Conservation (phyloP, 805 yeast genomes). For the Saccharomycopsis sp. region DNA sequence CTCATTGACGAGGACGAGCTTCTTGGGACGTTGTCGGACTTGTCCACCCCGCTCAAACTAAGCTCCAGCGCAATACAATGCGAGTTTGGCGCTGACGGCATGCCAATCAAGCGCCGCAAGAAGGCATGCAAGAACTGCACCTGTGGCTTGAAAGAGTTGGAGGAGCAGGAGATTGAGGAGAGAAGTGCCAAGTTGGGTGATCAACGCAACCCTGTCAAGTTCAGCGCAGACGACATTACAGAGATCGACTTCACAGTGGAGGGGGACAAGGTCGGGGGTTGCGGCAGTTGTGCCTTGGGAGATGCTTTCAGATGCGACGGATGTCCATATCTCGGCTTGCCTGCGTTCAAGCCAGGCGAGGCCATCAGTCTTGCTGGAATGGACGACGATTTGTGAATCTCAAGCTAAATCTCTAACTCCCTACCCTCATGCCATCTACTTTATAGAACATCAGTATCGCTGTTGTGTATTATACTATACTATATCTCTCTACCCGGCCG, state of each 20-base stretch:
- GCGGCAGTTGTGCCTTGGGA: constrained; percentile 95
- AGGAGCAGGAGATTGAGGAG: constrained; percentile 47
- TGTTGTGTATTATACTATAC: too few relatives aligned
- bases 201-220: constrained; percentile 15
- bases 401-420: too few relatives aligned
- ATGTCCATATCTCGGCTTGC: constrained; percentile 93
- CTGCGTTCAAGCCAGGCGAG: constrained; percentile 98
- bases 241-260: constrained; percentile 23
- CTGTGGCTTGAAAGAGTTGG: constrained; percentile 88
- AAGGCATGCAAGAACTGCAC: constrained; percentile 98
- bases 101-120: constrained; percentile 52
- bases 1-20: constrained; percentile 34
- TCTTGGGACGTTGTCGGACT: constrained; percentile 28
- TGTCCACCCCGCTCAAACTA: constrained; percentile 53
- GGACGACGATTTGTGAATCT: constrained; percentile 72
- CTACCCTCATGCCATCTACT: too few relatives aligned
- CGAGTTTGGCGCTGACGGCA: constrained; percentile 25
- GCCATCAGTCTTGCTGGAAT: constrained; percentile 65
- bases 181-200: constrained; percentile 1
- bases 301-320: constrained; percentile 98
- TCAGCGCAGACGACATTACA: constrained; percentile 26
- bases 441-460: too few relatives aligned
- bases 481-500: too few relatives aligned
- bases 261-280: constrained; percentile 63
- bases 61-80: constrained; percentile 33